phyloP scores from a whole-genome alignment of 2,329 filamentous ascomycete genomes.

The Madurella mycetomatis region DNA sequence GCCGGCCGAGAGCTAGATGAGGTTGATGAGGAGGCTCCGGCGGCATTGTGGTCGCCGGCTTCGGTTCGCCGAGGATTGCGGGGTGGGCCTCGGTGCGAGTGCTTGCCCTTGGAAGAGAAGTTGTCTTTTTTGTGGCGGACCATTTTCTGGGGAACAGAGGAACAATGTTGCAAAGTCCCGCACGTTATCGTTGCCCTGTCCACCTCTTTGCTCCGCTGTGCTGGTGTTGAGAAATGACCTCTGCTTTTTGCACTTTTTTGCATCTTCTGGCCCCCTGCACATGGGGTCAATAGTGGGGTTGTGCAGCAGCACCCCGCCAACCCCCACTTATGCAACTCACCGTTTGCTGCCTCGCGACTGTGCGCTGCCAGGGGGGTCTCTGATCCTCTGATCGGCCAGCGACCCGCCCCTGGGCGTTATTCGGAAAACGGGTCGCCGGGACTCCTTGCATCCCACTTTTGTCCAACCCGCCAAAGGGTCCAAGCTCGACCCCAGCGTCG shows the following conservation, averaged over 20 bases:
- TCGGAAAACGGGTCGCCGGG: slow-evolving; percentile 16
- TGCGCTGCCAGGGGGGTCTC: slow-evolving; percentile 3
- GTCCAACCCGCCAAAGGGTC: neutral
- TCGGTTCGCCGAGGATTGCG: slow-evolving; percentile 47
- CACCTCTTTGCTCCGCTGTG: too few relatives aligned
- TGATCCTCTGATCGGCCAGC: slow-evolving; percentile 1
- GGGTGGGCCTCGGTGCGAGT: slow-evolving; percentile 55
- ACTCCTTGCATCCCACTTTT: slow-evolving; percentile 5
- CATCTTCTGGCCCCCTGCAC: too few relatives aligned
- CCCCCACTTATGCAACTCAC: slow-evolving; percentile 14
- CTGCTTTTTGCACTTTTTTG: too few relatives aligned
- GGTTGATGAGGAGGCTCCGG: slow-evolving; percentile 33
- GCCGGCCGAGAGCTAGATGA: slow-evolving; percentile 39
- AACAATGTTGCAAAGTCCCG: too few relatives aligned
- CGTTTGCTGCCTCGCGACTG: slow-evolving; percentile 5
- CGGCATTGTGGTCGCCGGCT: slow-evolving; percentile 36
- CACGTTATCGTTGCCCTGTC: too few relatives aligned
- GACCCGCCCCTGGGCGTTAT: slow-evolving; percentile 13
- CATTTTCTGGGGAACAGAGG: slow-evolving; percentile 47
- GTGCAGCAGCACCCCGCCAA: neutral
- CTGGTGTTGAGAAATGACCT: too few relatives aligned
- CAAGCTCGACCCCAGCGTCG: slow-evolving; percentile 6
- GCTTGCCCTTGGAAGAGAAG: slow-evolving; percentile 68
- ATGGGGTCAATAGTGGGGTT: slow-evolving; percentile 13
- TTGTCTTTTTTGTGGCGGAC: slow-evolving; percentile 95